Evolutionary conservation across 306 rosid genomes (phyloP).

Genomic region (Cucurbita moschata): DNA sequence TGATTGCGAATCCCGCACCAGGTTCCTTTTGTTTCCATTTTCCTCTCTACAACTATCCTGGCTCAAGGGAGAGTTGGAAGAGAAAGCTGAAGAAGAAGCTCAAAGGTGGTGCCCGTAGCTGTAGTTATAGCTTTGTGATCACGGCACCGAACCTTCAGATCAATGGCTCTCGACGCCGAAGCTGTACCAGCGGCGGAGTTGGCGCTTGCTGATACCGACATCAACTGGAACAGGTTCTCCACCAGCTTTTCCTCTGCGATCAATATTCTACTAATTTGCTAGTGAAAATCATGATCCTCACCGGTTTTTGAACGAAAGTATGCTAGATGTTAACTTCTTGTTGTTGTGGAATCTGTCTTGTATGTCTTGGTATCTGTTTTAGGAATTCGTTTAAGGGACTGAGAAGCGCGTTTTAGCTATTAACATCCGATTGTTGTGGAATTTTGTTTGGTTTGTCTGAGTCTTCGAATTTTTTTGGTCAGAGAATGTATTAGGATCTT

Average conservation of each 20-base stretch:
- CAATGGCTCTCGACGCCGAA: conserved; percentile 37
- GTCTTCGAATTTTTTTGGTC: background rate
- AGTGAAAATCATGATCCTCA: background rate
- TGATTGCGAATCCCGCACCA: background rate
- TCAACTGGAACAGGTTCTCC: conserved; percentile 69
- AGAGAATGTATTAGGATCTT: background rate
- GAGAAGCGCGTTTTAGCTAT: background rate
- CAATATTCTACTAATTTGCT: background rate
- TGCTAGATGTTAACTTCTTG: background rate
- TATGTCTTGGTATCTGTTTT: background rate
- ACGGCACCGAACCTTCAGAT: background rate
- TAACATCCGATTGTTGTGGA: background rate
- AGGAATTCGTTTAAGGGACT: background rate
- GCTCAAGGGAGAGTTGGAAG: background rate
- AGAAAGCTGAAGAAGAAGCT: background rate
- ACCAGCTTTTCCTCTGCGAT: background rate
- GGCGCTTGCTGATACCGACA: conserved; percentile 55
- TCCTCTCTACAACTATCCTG: background rate
- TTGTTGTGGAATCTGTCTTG: background rate
- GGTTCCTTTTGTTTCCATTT: background rate
- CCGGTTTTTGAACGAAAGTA: background rate
- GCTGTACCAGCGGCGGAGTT: conserved; percentile 26
- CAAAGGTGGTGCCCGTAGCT: background rate
- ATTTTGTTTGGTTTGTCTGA: background rate
- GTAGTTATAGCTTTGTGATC: background rate